Evolutionary conservation across 495 filamentous ascomycete genomes (phyloP).

Genomic region (Hyaloscypha finlandica): DNA sequence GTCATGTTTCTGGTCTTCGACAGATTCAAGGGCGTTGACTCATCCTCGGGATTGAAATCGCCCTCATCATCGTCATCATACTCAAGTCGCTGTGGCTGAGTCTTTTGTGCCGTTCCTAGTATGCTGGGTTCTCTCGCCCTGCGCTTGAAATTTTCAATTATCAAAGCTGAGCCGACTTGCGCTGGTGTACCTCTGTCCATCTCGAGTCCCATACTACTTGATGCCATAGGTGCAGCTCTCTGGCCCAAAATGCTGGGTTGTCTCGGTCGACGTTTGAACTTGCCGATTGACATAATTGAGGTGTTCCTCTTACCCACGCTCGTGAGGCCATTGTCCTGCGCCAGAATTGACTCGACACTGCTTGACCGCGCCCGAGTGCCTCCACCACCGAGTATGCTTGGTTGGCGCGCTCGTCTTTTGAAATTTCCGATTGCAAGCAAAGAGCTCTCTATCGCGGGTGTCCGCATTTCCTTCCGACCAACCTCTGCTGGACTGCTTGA

Average conservation of each 20-base stretch:
- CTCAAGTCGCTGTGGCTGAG: conserved; percentile 47
- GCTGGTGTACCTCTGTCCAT: conserved; percentile 27
- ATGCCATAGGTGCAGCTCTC: not conserved
- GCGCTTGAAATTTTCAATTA: conserved; percentile 58
- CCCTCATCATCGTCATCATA: conserved; percentile 54
- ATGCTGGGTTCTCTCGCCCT: conserved; percentile 69
- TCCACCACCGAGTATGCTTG: conserved; percentile 28
- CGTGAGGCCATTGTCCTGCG: conserved; percentile 25
- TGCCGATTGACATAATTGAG: conserved; percentile 5
- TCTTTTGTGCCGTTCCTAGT: conserved; percentile 59
- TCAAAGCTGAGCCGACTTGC: conserved; percentile 26
- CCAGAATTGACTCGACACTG: conserved; percentile 30
- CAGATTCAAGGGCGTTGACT: conserved; percentile 63
- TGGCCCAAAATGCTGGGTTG: conserved; percentile 21
- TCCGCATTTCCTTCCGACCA: conserved; percentile 25
- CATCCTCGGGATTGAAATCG: conserved; percentile 63
- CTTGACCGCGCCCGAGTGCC: conserved; percentile 26
- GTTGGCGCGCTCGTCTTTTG: conserved; percentile 28
- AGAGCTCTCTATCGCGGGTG: conserved; percentile 26
- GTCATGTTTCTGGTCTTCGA: conserved; percentile 28
- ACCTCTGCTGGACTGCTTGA: conserved; percentile 34
- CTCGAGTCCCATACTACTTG: conserved; percentile 26
- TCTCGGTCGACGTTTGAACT: conserved; percentile 10
- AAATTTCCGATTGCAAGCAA: conserved; percentile 28
- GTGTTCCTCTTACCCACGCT: conserved; percentile 24